Conservation (phyloP, 2,329 filamentous ascomycete genomes). For the Stachybotrys chlorohalonatus region DNA sequence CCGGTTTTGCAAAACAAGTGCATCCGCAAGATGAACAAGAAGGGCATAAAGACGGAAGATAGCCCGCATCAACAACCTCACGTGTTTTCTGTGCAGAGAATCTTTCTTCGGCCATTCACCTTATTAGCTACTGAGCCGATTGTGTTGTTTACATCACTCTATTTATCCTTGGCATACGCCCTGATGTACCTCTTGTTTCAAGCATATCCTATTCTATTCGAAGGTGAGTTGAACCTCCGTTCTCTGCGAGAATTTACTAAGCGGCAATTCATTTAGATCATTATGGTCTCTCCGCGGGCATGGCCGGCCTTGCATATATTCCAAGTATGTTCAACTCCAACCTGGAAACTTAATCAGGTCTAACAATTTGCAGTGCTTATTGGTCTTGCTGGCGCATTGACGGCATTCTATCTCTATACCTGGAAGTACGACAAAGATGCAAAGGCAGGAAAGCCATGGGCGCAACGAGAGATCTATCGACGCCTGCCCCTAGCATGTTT, state of each 20-base stretch:
- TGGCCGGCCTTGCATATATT: constrained; percentile 37
- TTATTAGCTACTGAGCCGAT: constrained; percentile 41
- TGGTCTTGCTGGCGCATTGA: constrained; percentile 13
- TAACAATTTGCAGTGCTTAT: constrained; percentile 10
- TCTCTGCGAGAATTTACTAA: neutral
- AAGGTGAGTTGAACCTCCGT: constrained; percentile 10
- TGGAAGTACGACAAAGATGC: constrained; percentile 16
- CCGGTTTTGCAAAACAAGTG: constrained; percentile 41
- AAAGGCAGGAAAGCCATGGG: constrained; percentile 17
- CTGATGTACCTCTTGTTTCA: constrained; percentile 44
- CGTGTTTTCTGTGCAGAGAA: constrained; percentile 29
- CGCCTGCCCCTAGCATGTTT: constrained; percentile 39
- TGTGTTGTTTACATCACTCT: constrained; percentile 35
- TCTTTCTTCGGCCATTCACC: constrained; percentile 39
- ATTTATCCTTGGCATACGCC: constrained; percentile 41
- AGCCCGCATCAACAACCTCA: constrained; percentile 29
- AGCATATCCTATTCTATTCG: constrained; percentile 40
- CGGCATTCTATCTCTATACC: constrained; percentile 15
- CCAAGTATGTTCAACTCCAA: constrained; percentile 28
- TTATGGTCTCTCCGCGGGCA: constrained; percentile 35
- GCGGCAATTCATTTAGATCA: constrained; percentile 8
- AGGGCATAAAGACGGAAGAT: constrained; percentile 30
- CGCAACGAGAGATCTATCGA: constrained; percentile 21
- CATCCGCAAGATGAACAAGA: constrained; percentile 36
- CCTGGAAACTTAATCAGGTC: constrained; percentile 11